These are phyloP conservation scores for Phytophthora tubulina DNA, from an alignment of 352 stramenopile genomes.

Conservation along the genomic window DNA sequence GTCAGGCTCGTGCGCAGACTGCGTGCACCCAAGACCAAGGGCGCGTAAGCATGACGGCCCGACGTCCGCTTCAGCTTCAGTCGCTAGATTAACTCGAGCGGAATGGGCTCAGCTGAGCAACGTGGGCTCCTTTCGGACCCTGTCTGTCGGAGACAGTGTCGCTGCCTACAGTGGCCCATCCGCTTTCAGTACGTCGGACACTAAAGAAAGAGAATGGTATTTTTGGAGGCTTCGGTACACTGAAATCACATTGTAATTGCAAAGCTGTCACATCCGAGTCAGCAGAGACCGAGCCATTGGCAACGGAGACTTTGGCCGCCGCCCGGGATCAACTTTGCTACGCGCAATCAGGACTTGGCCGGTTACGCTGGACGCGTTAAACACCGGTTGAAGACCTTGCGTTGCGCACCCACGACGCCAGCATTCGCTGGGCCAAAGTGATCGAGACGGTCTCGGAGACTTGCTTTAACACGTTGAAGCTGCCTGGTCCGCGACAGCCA, in stretches of 20 bases:
- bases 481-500: slow-evolving; percentile 13
- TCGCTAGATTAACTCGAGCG: background rate
- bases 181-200: background rate
- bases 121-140: background rate
- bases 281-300: background rate
- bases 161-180: background rate
- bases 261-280: background rate
- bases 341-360: slow-evolving; percentile 1
- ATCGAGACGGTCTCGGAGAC: background rate
- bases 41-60: slow-evolving; percentile 12
- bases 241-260: background rate
- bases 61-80: background rate
- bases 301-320: background rate
- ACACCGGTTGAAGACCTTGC: slow-evolving; percentile 10
- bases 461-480: slow-evolving; percentile 35
- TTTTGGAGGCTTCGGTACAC: background rate
- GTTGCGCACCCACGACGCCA: slow-evolving; percentile 8
- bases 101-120: background rate
- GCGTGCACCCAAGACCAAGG: slow-evolving; percentile 27
- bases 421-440: slow-evolving; percentile 6
- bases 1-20: slow-evolving; percentile 17
- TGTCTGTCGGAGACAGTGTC: slow-evolving; percentile 5
- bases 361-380: slow-evolving; percentile 14
- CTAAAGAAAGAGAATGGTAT: background rate
- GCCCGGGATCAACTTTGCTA: background rate